These are phyloP conservation scores for Tephrocybe sp. DNA, from an alignment of 768 basidiomycete species.

Conservation along the genomic window DNA sequence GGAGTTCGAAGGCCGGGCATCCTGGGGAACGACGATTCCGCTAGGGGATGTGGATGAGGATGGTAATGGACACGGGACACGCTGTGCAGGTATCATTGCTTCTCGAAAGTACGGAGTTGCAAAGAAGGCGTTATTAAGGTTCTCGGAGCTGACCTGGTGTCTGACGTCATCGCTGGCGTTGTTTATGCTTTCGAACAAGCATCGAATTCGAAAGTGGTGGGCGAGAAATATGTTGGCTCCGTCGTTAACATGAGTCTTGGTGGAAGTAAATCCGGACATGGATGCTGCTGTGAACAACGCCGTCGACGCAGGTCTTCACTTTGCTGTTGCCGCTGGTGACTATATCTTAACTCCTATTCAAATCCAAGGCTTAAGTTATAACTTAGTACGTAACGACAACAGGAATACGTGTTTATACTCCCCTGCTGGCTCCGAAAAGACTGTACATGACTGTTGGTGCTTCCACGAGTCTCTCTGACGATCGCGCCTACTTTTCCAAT, in stretches of 20 bases:
- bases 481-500: constrained; percentile 93
- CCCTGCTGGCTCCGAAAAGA: constrained; percentile 84
- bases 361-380: constrained; percentile 20
- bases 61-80: constrained; percentile 94
- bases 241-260: constrained; percentile 98
- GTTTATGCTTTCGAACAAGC: constrained; percentile 65
- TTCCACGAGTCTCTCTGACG: constrained; percentile 75
- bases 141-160: constrained; percentile 94
- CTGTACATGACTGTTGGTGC: constrained; percentile 97
- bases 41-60: constrained; percentile 82
- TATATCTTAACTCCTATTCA: constrained; percentile 10
- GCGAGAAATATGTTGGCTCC: constrained; percentile 87
- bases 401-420: constrained; percentile 92
- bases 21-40: constrained; percentile 94
- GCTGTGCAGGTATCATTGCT: constrained; percentile 97
- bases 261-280: constrained; percentile 88
- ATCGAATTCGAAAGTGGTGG: constrained; percentile 58
- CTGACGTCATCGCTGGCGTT: constrained; percentile 90
- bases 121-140: constrained; percentile 96
- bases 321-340: constrained; percentile 93
- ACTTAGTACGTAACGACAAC: constrained; percentile 84
- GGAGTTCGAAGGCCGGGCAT: constrained; percentile 92
- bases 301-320: constrained; percentile 84
- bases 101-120: constrained; percentile 93
- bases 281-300: constrained; percentile 86